Conservation (phyloP, 371 early-diverging fungal species). For the Apophysomyces sp. region DNA sequence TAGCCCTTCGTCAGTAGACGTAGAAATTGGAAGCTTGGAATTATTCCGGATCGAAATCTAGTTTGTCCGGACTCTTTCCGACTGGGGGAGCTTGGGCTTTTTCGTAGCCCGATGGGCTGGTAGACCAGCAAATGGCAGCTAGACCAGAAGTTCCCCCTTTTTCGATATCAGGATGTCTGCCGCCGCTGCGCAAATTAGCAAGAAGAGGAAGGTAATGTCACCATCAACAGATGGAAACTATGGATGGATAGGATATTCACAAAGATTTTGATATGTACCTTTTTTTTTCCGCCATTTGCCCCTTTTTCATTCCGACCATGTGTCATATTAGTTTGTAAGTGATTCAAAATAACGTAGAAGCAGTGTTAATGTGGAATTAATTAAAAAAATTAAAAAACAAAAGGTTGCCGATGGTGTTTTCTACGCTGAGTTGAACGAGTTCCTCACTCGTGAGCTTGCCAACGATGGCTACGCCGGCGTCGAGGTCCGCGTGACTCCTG, state of each 20-base stretch:
- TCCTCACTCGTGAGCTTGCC: slow-evolving; percentile 93
- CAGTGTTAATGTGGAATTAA: neutral
- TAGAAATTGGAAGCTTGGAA: no score
- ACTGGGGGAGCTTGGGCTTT: neutral
- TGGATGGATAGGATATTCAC: neutral
- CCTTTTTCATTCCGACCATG: neutral
- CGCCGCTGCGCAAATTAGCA: neutral
- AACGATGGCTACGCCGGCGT: slow-evolving; percentile 95
- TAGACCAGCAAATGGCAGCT: neutral
- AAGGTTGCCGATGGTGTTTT: slow-evolving; percentile 96
- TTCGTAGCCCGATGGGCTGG: neutral
- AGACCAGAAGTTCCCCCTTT: neutral
- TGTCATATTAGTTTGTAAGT: neutral
- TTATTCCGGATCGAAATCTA: neutral
- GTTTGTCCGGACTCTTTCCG: neutral
- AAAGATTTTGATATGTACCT: neutral
- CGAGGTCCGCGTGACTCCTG: slow-evolving; percentile 98
- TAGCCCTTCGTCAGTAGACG: no score
- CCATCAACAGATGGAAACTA: neutral
- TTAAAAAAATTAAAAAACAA: neutral
- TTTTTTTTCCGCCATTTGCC: neutral
- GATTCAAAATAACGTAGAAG: neutral
- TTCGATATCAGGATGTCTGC: neutral
- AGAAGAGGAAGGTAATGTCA: neutral
- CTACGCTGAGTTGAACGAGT: slow-evolving; percentile 99